Evolutionary conservation across 2,329 filamentous ascomycete species (phyloP), one percentile per base, ranked within the genome.

Genomic region (Fusarium paranaense): DNA sequence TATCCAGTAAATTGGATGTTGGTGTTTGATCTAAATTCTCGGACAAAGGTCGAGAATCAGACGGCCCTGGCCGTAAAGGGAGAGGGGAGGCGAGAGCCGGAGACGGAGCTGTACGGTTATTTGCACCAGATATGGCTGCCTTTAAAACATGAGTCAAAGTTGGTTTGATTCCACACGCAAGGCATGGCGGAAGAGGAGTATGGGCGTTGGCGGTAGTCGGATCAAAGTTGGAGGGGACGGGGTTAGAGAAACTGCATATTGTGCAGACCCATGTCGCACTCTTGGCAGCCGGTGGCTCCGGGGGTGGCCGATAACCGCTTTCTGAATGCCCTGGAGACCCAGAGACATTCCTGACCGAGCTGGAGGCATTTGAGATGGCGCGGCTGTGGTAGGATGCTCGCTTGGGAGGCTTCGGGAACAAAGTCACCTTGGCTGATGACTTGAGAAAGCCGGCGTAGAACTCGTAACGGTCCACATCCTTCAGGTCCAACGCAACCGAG

Each of bases 211-310:
- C 95, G 3, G 93, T 92, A 1, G 92, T 88, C 0, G 95, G 94
- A 78, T 98, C 96, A 81, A 98, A 98, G 81, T 98, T 98, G 40
- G 94, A 94, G 1, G 97, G 95, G 2, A 98, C 91, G 0, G 94
- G 93, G 79, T 98, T 98, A 11, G 95, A 96, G 80, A 97, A 97
- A 76, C 94, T 96, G 86, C 96, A 98, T 78, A 98, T 98, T 2
- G 94, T 93, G 84, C 96, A 98, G 22, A 98, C 92, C 96, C 96
- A 98, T 5, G 95, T 98, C 7, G 94, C 94, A 69, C 87, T 89
- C 74, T 87, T 88, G 16, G 86, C 81, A 16, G 88, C 83, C 1
- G 86, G 76, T 35, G 89, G 85, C 52, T 82, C 81, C 16, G 79
- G 58, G 7, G 80, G 80, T 20, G 79, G 76, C 25, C 86, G 82